Evolutionary conservation across 306 rosid species (phyloP).

Genomic region (Gynostemma pentaphyllum): DNA sequence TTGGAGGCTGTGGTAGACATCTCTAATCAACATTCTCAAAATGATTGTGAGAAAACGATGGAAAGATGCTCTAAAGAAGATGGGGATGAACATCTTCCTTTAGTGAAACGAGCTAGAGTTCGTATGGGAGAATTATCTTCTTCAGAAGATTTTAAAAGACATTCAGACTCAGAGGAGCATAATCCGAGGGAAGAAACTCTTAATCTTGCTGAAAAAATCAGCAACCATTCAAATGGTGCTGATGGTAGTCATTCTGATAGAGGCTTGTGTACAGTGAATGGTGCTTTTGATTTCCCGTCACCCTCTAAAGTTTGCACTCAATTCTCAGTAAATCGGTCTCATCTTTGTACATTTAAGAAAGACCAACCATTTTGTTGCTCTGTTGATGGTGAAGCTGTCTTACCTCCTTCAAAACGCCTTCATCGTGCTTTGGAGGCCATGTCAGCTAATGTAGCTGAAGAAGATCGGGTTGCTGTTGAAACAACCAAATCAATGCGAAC

Average conservation of each 20-base stretch:
- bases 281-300: conserved; percentile 28
- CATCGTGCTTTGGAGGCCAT: conserved; percentile 98
- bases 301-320: conserved; percentile 32
- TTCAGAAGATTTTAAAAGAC: conserved; percentile 36
- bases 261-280: conserved; percentile 24
- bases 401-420: conserved; percentile 92
- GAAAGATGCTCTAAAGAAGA: conserved; percentile 53
- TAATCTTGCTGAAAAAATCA: conserved; percentile 19
- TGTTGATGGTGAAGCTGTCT: conserved; percentile 73
- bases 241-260: conserved; percentile 30
- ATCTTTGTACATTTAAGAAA: conserved; percentile 36
- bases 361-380: conserved; percentile 56
- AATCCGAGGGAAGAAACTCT: conserved; percentile 29
- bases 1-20: conserved; percentile 24
- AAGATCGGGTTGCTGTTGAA: conserved; percentile 33
- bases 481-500: conserved; percentile 23
- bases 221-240: conserved; percentile 31
- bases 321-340: conserved; percentile 29
- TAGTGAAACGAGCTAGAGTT: conserved; percentile 88
- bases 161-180: conserved; percentile 27
- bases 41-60: conserved; percentile 28
- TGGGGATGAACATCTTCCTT: conserved; percentile 90
- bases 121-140: conserved; percentile 70
- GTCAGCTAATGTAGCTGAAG: conserved; percentile 92
- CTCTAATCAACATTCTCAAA: conserved; percentile 35